These are phyloP conservation scores for Sechiopsis laciniata DNA, from an alignment of 306 rosid genomes.

Conservation along the genomic window DNA sequence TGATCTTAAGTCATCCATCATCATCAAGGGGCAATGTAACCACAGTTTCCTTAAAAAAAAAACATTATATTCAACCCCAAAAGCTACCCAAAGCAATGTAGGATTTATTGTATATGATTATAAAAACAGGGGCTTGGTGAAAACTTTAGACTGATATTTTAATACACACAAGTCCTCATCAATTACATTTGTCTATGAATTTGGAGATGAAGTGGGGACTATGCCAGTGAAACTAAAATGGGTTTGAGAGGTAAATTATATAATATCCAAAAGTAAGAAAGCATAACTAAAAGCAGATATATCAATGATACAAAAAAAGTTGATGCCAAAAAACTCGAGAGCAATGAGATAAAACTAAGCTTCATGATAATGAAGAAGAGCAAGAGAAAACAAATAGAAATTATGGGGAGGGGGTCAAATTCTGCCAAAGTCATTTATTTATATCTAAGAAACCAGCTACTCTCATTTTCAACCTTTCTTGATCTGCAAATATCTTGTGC, in stretches of 20 bases:
- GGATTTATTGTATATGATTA: no score
- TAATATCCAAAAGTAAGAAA: not conserved
- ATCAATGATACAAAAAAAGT: no score
- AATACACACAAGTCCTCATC: not conserved
- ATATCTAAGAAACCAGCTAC: not conserved
- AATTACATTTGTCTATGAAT: not conserved
- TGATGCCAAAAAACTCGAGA: no score
- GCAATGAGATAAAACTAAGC: not conserved
- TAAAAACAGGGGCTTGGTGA: not conserved
- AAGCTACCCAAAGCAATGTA: not conserved
- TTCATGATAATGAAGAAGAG: not conserved
- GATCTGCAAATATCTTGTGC: not conserved
- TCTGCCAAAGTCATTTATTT: not conserved
- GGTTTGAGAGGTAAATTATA: not conserved
- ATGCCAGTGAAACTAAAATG: not conserved
- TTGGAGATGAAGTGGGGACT: not conserved
- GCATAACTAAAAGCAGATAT: no score
- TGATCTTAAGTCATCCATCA: not conserved
- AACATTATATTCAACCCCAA: not conserved
- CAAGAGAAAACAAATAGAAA: not conserved
- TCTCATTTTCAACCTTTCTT: not conserved
- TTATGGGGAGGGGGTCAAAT: not conserved
- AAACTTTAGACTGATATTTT: not conserved
- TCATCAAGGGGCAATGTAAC: not conserved
- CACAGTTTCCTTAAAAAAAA: not conserved